These are phyloP conservation scores for Nicotiana attenuata DNA, from an alignment of 257 asterid species.

Conservation along the genomic window DNA sequence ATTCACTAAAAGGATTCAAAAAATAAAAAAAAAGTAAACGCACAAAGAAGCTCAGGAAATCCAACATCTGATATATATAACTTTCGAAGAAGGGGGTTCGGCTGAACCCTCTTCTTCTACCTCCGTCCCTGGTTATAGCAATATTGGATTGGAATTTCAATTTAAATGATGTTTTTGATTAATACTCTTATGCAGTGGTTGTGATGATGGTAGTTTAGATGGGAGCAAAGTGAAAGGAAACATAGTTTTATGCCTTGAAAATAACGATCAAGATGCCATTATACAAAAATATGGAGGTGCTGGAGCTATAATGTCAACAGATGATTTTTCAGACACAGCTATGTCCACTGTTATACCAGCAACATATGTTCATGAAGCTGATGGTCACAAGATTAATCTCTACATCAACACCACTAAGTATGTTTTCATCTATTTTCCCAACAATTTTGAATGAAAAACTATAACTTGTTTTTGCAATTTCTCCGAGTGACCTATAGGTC, in stretches of 20 bases:
- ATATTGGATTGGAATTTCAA: background rate
- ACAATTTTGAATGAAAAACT: background rate
- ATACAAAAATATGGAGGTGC: conserved; percentile 34
- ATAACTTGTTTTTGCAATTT: no score
- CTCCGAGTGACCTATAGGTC: no score
- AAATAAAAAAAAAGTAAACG: no score
- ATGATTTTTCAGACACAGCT: conserved; percentile 21
- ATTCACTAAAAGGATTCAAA: no score
- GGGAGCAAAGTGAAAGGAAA: conserved; percentile 44
- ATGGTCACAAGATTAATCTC: conserved; percentile 35
- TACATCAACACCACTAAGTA: conserved; percentile 67
- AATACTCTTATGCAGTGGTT: conserved; percentile 28
- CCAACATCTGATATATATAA: no score
- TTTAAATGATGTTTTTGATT: no score
- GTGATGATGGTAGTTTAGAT: conserved; percentile 34
- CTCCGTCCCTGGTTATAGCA: background rate
- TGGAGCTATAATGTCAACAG: conserved; percentile 41
- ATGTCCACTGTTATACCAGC: conserved; percentile 22
- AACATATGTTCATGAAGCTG: conserved; percentile 20
- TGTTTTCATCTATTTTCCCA: background rate
- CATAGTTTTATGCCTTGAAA: conserved; percentile 43
- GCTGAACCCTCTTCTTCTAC: no score
- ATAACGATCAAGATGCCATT: conserved; percentile 1
- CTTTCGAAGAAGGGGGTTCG: no score
- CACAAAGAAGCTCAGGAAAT: no score